A percentile compares a stretch with the other conserved stretches of the same genome.
phyloP scores from a whole-genome alignment of 164 flowering plant genomes.

The Magnolia kwangsiensis region DNA sequence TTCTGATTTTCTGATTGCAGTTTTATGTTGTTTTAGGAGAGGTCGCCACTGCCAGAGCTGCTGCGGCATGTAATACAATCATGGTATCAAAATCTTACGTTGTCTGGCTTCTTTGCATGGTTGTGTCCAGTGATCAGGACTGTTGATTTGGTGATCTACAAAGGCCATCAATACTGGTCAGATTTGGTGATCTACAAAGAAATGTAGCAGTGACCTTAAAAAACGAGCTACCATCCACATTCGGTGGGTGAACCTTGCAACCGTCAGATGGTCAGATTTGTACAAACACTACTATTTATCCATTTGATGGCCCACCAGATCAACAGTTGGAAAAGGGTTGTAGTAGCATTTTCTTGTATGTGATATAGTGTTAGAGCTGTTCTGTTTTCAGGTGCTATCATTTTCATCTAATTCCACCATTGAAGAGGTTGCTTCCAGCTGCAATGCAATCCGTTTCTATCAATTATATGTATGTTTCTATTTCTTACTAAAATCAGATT shows the following conservation, averaged over 20 bases:
- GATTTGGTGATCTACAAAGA: too few species aligned
- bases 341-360: background rate
- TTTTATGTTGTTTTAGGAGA: constrained; percentile 46
- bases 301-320: too few species aligned
- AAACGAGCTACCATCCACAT: too few species aligned
- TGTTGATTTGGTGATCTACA: background rate
- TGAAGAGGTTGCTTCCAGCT: constrained; percentile 88
- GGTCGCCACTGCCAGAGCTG: constrained; percentile 80
- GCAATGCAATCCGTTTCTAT: constrained; percentile 65
- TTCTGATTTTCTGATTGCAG: background rate
- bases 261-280: too few species aligned
- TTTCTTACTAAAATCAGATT: background rate
- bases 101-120: background rate
- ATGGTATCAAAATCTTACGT: constrained; percentile 47
- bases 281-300: too few species aligned
- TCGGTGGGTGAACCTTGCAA: too few species aligned
- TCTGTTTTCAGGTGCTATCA: constrained; percentile 51
- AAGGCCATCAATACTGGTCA: too few species aligned
- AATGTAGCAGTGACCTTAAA: too few species aligned
- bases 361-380: background rate
- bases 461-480: constrained; percentile 64
- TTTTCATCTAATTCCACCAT: constrained; percentile 49
- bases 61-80: constrained; percentile 62
- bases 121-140: background rate
- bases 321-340: too few species aligned